phyloP scores from a whole-genome alignment of 345 rosid species.

The Rhizophora apiculata region DNA sequence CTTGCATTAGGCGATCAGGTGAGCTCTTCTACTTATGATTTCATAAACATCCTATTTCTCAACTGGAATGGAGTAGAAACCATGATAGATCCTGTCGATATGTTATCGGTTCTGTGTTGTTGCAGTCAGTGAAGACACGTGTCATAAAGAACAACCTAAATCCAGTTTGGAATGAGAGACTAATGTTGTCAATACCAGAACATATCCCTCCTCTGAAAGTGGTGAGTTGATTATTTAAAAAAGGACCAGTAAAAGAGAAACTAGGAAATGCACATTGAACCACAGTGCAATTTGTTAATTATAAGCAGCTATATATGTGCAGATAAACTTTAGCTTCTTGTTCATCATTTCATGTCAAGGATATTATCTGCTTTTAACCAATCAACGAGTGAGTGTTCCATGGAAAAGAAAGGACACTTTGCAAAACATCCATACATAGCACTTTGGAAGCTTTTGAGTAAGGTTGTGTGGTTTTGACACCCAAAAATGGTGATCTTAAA shows the following conservation, averaged over 20 bases:
- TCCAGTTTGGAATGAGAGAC: constrained; percentile 96
- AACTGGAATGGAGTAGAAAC: constrained; percentile 7
- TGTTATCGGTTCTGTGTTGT: constrained; percentile 5
- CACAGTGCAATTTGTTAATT: no score
- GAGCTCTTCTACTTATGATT: constrained; percentile 26
- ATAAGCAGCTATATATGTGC: no score
- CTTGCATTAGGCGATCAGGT: constrained; percentile 87
- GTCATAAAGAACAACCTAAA: constrained; percentile 94
- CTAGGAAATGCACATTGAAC: not conserved
- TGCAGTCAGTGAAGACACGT: constrained; percentile 84
- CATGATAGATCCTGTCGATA: not conserved
- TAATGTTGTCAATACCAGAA: constrained; percentile 94
- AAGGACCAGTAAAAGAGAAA: not conserved
- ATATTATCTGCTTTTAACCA: no score
- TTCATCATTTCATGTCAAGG: no score
- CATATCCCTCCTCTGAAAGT: constrained; percentile 83
- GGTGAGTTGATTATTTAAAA: constrained; percentile 38
- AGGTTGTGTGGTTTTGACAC: no score
- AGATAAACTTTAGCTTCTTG: no score
- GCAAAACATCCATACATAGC: no score
- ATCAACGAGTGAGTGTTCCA: no score
- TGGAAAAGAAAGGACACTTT: no score
- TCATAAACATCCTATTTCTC: not conserved
- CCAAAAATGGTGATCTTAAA: no score
- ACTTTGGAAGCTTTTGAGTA: no score